A percentile compares a stretch with the other conserved stretches of the same genome.
Evolutionary conservation across 129 eudicot genomes (phyloP).

Genomic region (Flaveria trinervia): DNA sequence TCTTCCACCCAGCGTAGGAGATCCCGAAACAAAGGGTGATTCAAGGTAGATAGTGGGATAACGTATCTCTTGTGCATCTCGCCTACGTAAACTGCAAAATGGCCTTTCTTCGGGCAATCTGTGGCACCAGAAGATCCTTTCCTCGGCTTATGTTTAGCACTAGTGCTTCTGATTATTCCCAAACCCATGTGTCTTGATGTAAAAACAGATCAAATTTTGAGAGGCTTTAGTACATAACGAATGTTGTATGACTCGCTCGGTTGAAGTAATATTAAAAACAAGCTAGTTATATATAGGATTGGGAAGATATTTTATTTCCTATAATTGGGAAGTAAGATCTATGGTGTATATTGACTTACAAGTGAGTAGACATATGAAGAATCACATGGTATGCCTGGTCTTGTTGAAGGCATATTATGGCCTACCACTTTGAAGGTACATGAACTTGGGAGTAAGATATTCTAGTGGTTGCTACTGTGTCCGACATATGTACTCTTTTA

Average conservation of each 20-base stretch:
- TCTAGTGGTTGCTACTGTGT: slow-evolving; percentile 20
- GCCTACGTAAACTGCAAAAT: slow-evolving; percentile 49
- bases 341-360: neutral
- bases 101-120: slow-evolving; percentile 42
- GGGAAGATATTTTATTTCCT: neutral
- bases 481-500: slow-evolving; percentile 30
- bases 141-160: slow-evolving; percentile 48
- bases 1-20: slow-evolving; percentile 45
- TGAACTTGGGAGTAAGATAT: slow-evolving; percentile 15
- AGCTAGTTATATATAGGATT: slow-evolving; percentile 25
- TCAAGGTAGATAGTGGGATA: slow-evolving; percentile 36
- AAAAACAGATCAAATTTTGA: neutral
- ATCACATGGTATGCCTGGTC: slow-evolving; percentile 66
- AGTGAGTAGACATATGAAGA: slow-evolving; percentile 24
- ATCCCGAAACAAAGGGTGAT: slow-evolving; percentile 43
- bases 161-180: slow-evolving; percentile 30
- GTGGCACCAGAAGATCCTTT: slow-evolving; percentile 12
- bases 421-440: slow-evolving; percentile 54
- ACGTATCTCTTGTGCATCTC: slow-evolving; percentile 40
- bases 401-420: slow-evolving; percentile 40
- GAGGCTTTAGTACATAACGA: neutral
- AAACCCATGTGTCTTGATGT: slow-evolving; percentile 41
- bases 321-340: neutral
- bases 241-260: slow-evolving; percentile 1
- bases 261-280: neutral